Evolutionary conservation across 2,329 filamentous ascomycete genomes (phyloP).

Genomic region (Botrytis medusae): DNA sequence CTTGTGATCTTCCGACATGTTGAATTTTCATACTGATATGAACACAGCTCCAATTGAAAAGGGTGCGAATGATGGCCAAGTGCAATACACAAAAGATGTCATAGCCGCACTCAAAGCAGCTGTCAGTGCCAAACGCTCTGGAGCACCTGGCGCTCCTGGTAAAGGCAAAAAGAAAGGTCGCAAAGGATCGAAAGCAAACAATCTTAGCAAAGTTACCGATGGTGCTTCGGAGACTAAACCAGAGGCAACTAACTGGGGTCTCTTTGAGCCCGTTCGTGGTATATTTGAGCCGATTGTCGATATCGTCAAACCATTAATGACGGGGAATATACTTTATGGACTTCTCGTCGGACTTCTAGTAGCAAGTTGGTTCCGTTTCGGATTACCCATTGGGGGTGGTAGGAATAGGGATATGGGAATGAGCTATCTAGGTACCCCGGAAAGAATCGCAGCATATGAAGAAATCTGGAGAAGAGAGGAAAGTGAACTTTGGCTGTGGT

Average conservation of each 20-base stretch:
- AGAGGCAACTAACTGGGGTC: slow-evolving; percentile 63
- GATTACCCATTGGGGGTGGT: slow-evolving; percentile 43
- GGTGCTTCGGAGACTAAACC: slow-evolving; percentile 40
- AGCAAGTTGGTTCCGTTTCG: slow-evolving; percentile 70
- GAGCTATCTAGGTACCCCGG: slow-evolving; percentile 49
- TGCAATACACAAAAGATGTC: slow-evolving; percentile 77
- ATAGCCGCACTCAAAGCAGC: slow-evolving; percentile 71
- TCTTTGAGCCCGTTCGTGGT: slow-evolving; percentile 74
- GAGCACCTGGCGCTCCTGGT: slow-evolving; percentile 47
- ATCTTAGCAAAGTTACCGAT: slow-evolving; percentile 44
- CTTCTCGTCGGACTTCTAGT: slow-evolving; percentile 72
- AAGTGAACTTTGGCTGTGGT: slow-evolving; percentile 41
- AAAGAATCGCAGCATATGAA: slow-evolving; percentile 81
- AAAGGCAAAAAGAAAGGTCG: slow-evolving; percentile 56
- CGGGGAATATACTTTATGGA: slow-evolving; percentile 73
- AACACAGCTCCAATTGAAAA: slow-evolving; percentile 86
- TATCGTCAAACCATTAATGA: slow-evolving; percentile 69
- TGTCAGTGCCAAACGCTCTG: slow-evolving; percentile 63
- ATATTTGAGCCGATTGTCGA: slow-evolving; percentile 69
- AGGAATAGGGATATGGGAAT: slow-evolving; percentile 43
- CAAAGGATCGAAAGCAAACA: slow-evolving; percentile 47
- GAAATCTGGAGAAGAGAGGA: slow-evolving; percentile 63
- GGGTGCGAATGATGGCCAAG: slow-evolving; percentile 87
- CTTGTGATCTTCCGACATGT: not conserved
- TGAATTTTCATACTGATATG: slow-evolving; percentile 12